Conservation (phyloP, 148 eudicot genomes). For the Silene latifolia region DNA sequence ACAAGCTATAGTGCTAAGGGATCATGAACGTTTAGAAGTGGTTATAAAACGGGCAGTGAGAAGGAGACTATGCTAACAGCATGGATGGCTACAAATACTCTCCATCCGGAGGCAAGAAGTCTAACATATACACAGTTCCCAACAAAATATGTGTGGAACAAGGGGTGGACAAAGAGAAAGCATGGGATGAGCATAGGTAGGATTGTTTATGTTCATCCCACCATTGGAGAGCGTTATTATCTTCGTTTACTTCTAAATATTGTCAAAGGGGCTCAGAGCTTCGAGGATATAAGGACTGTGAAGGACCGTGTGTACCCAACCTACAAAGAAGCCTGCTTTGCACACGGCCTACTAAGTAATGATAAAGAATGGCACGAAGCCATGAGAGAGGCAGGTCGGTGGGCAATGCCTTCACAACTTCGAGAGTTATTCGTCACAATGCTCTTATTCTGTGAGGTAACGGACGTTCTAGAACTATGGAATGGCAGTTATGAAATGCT, state of each 20-base stretch:
- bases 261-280: too few relatives aligned
- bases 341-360: background rate
- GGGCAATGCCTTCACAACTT: background rate
- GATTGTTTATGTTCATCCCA: too few relatives aligned
- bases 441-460: too few relatives aligned
- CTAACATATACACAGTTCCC: background rate
- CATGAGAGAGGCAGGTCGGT: background rate
- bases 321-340: background rate
- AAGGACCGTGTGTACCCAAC: background rate
- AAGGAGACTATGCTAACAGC: background rate
- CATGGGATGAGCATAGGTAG: too few relatives aligned
- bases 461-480: background rate
- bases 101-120: background rate
- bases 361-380: conserved; percentile 13
- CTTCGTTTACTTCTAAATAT: too few relatives aligned
- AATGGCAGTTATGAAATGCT: background rate
- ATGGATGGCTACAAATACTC: background rate
- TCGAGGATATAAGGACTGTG: background rate
- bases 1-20: background rate
- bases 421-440: background rate
- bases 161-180: background rate
- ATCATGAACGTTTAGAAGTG: background rate
- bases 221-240: too few relatives aligned
- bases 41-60: background rate
- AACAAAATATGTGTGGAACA: background rate